Evolutionary conservation across 495 filamentous ascomycete species (phyloP), one percentile per base, ranked within the genome.

Genomic region (Tuber indicum): DNA sequence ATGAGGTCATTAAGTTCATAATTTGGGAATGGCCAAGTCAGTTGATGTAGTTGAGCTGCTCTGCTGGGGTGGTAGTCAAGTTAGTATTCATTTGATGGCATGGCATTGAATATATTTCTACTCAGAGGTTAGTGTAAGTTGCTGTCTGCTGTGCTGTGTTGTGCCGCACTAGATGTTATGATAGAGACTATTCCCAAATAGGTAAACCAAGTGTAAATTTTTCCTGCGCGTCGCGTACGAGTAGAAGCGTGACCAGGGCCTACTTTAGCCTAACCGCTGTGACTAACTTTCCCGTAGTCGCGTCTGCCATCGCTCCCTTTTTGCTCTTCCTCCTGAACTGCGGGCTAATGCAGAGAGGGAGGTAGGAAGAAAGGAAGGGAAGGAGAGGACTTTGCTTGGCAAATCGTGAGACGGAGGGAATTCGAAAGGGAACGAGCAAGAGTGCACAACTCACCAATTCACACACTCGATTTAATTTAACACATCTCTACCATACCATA

Each of bases 21-120:
- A 97, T 91, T 42, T 94, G 91, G 43, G 98, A 86, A 66, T 95
- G 91, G 84, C 97, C 95, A 23, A 98, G 88, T 98, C 94, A 36
- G 91, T 91, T 84, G 98, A 97, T 45, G 85, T 87, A 23, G 89
- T 85, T 97, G 90, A 83, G 97, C 97, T 42, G 92, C 89, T 21
- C 91, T 88, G 3, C 94, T 94, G 21, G 92, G 93, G 86, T 97
- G 82, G 97, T 92, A 43, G 98, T 94, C 39, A 97, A 87, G 70
- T 91, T 93, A 83, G 97, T 94, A 8, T 97, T 89, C 45, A 75
- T 75, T 58, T 77, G 45, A 36, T 36, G 19, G 36, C 12, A 72
- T n/a, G 23, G 36, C 23, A 21, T 43, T 46, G 71, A 72, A 72
- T 72, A 46, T n/a, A 42, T 44, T 42, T 72, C 32, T 4, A 17